Percentiles rank a stretch among this genome's conserved stretches.
Conservation (phyloP, 805 yeast species). For the Nakazawaea molendinolei region DNA sequence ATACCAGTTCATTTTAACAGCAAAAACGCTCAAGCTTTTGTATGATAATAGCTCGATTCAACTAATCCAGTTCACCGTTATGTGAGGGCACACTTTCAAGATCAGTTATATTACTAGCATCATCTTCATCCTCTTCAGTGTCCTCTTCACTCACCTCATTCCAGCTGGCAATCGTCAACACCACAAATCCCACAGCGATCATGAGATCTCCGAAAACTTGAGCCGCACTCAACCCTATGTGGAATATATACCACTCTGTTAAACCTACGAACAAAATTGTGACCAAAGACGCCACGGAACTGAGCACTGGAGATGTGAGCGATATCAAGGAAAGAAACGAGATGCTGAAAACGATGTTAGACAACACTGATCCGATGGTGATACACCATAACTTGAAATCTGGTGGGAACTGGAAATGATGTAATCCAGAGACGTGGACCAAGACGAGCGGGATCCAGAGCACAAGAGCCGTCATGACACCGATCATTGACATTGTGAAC, state of each 20-base stretch:
- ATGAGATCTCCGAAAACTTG: slow-evolving; percentile 66
- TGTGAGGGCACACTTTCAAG: slow-evolving; percentile 7
- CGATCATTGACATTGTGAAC: slow-evolving; percentile 64
- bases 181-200: slow-evolving; percentile 61
- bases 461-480: slow-evolving; percentile 44
- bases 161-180: slow-evolving; percentile 64
- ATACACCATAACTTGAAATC: slow-evolving; percentile 33
- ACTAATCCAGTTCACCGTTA: too few species aligned
- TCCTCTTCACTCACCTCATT: slow-evolving; percentile 43
- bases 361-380: slow-evolving; percentile 45
- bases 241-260: slow-evolving; percentile 66
- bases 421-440: slow-evolving; percentile 48
- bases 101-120: slow-evolving; percentile 6
- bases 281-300: slow-evolving; percentile 53
- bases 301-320: slow-evolving; percentile 77
- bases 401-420: slow-evolving; percentile 48
- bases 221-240: slow-evolving; percentile 42
- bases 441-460: slow-evolving; percentile 43
- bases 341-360: slow-evolving; percentile 65
- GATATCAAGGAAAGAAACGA: slow-evolving; percentile 75
- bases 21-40: too few species aligned
- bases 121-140: slow-evolving; percentile 23
- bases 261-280: slow-evolving; percentile 78
- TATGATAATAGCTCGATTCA: too few species aligned
- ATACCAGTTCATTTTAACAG: too few species aligned